Base-by-base conservation (phyloP, 192 early-diverging fungal species). In the Backusella westeae region DNA sequence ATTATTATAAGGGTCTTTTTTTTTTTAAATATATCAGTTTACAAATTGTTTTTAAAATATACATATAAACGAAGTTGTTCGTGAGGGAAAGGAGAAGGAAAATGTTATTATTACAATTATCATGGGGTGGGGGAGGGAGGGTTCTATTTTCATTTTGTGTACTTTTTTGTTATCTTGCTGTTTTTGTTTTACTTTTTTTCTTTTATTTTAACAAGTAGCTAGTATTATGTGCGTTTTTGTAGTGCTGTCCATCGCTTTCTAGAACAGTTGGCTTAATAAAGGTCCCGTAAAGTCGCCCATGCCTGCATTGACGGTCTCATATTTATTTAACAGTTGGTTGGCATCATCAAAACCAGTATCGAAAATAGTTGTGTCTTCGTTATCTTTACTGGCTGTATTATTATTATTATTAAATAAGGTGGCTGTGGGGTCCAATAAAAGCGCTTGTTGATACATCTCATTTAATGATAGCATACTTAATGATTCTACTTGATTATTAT, bases 1-100 rank as follows among this genome's bases (percentile, higher is more conserved):
- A 35, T 19, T 35, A n/a, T 69, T 36, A 36, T 12, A 68, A 36
- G n/a, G 9, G 83, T 69, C 23, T 52, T 88, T 86, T 49, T 86
- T 86, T 42, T 74, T 87, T 82, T 26, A 76, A 39, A 10, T 10
- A 29, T 7, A n/a, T 36, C 32, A 68, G n/a, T 36, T 44, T 44
- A 44, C 42, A 44, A 44, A 12, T 44, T 15, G 42, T n/a, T 49
- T 49, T 38, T 39, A 1, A 35, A 15, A 68, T 68, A 19, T 23
- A 35, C 29, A 49, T 49, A 19, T 35, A 35, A 68, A 36, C 7
- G n/a, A 39, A 21, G 34, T 36, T 36, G 7, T n/a, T 17, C 19
- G 34, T 35, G 19, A 68, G 19, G 6, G 21, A 41, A 38, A 69
- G 34, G 35, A 7, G 6, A 68, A 9, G 34, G 12, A 68, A 14